Evolutionary conservation across 495 filamentous ascomycete genomes (phyloP), one percentile per base, ranked within the genome.

Genomic region (Cetradonia linearis): DNA sequence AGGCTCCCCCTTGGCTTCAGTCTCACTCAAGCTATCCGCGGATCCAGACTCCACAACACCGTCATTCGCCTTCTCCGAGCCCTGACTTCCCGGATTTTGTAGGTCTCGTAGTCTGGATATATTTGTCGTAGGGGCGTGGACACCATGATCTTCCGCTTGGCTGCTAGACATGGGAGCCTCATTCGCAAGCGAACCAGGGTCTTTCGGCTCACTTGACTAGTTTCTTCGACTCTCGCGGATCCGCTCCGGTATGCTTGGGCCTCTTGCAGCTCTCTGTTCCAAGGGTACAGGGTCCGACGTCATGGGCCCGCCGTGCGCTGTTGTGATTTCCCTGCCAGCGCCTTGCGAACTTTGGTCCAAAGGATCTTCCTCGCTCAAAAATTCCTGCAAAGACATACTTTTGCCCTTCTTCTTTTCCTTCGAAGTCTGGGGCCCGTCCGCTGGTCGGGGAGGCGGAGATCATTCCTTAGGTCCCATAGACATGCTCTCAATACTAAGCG

Each of bases 321-420:
- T 9, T 44, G 40, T n/a, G 40, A 20, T 9, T 44, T 44, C 7
- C 40, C 7, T 8, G 18, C 18, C 7, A 44, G 40, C 18, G 42
- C 11, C 30, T 4, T 31, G 13, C 42, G n/a, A 16, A 31, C 5
- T 48, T 36, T 38, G 16, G 2, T 53, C 16, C 14, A 53, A 0
- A 28, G 25, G 25, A 40, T 60, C 48, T 25, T 40, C 33, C 36
- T 44, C 48, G 11, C 10, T 36, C 36, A 9, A 10, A 23, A 36
- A 60, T 1, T 50, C 48, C 36, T 25, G 5, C 11, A 33, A 44
- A 28, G 34, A 40, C 3, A 50, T 52, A 20, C 23, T 6, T 10
- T 53, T 60, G 23, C 30, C 30, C 23, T 9, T 52, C 48, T 38
- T 52, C 13, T 18, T 40, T 25, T 42, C 40, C 20, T 60, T 60